phyloP scores from a whole-genome alignment of 2,329 filamentous ascomycete species.

The Diaporthe ilicicola region DNA sequence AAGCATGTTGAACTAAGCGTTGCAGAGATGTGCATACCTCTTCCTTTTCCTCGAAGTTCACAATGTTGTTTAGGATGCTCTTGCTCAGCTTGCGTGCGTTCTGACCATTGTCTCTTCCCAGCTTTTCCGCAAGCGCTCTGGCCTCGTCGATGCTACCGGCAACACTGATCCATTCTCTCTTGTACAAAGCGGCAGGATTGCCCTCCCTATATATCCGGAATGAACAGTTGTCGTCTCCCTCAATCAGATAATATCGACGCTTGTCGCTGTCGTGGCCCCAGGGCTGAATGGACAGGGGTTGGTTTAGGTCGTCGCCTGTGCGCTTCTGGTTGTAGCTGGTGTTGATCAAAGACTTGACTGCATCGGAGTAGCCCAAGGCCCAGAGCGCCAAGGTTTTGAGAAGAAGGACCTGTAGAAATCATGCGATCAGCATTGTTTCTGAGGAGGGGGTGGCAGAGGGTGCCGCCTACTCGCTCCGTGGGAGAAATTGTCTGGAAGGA shows the following conservation, averaged over 20 bases:
- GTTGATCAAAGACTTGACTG: conserved; percentile 81
- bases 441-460: neutral
- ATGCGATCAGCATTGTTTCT: conserved; percentile 33
- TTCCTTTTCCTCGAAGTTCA: conserved; percentile 91
- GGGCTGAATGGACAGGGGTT: conserved; percentile 81
- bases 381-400: conserved; percentile 86
- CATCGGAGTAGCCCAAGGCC: conserved; percentile 88
- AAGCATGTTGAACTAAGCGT: neutral
- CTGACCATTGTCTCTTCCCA: conserved; percentile 81
- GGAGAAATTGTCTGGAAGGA: conserved; percentile 86
- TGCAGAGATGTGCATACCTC: conserved; percentile 51
- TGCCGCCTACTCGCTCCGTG: conserved; percentile 74
- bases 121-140: conserved; percentile 75
- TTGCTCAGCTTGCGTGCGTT: conserved; percentile 81
- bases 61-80: conserved; percentile 81
- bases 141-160: conserved; percentile 92
- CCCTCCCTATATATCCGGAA: conserved; percentile 96
- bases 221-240: conserved; percentile 91
- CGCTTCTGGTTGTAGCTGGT: conserved; percentile 88
- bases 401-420: conserved; percentile 72
- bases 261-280: conserved; percentile 87
- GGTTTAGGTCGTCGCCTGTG: conserved; percentile 81
- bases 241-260: conserved; percentile 91
- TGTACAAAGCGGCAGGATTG: conserved; percentile 75
- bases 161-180: conserved; percentile 89